phyloP scores from a whole-genome alignment of 345 rosid genomes.

The Aquilaria malaccensis region DNA sequence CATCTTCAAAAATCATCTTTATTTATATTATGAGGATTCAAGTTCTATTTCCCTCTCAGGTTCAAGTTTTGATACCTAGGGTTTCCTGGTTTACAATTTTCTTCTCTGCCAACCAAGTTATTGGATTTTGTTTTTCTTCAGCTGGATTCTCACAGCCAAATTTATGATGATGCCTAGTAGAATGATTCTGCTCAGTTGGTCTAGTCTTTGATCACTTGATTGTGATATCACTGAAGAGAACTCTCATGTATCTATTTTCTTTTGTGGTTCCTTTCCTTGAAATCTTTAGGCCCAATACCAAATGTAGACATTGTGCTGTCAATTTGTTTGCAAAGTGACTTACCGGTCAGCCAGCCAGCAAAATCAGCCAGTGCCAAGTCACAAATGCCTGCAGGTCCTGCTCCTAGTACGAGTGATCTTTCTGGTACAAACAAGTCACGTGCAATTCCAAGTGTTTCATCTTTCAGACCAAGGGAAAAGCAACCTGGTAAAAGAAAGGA shows the following conservation, averaged over 20 bases:
- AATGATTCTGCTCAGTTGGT: background rate
- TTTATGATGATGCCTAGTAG: too few species aligned
- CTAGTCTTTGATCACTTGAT: constrained; percentile 1
- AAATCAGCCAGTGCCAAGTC: constrained; percentile 30
- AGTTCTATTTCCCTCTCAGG: too few species aligned
- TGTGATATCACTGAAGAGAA: too few species aligned
- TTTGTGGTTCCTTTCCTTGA: background rate
- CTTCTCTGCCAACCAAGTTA: too few species aligned
- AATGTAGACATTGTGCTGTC: constrained; percentile 77
- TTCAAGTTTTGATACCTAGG: too few species aligned
- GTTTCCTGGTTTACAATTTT: too few species aligned
- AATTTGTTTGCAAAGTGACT: constrained; percentile 77
- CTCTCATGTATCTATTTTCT: background rate
- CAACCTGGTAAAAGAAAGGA: constrained; percentile 65
- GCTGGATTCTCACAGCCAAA: too few species aligned
- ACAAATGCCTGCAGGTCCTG: constrained; percentile 31
- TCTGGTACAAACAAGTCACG: constrained; percentile 62
- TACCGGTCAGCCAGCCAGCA: constrained; percentile 36
- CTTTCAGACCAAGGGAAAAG: constrained; percentile 62
- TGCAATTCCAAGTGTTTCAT: constrained; percentile 37
- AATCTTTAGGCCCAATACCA: constrained; percentile 65
- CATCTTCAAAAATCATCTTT: too few species aligned
- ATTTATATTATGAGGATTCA: too few species aligned
- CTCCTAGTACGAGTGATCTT: constrained; percentile 52
- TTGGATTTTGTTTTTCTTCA: too few species aligned